Base-by-base conservation (phyloP, 345 rosid genomes). In the Adansonia digitata region DNA sequence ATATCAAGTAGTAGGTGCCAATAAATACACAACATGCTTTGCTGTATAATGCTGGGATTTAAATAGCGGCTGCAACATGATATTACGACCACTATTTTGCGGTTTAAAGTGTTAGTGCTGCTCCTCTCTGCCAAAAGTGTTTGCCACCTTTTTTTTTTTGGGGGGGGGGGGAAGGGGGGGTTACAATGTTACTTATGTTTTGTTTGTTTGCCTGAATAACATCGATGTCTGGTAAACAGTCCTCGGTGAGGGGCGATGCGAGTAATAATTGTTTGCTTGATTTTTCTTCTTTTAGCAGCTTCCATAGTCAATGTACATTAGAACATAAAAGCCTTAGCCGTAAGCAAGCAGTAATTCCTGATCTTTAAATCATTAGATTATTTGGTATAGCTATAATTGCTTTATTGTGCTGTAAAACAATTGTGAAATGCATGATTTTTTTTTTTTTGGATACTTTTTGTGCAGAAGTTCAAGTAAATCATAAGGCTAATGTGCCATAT, bases 381-480 rank as follows among this genome's bases (percentile, higher is more conserved):
- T 53, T 22, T 53, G 59, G 29, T 13, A 22, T 22, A 20, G 12
- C 29, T 53, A 20, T 53, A 53, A 20, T 9, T 2, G 14, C 14
- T 22, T 53, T 20, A 20, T 1, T 8, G 27, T 20, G 59, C 59
- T 53, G 29, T 10, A 52, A 52, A 53, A 53, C 5, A 53, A 52
- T 52, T 52, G 11, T 52, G 57, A n/a, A 53, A 53, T n/a, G n/a
- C n/a, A n/a, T n/a, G n/a, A n/a, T n/a, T n/a, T n/a, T n/a, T n/a
- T n/a, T n/a, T n/a, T n/a, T n/a, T n/a, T n/a, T n/a, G n/a, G n/a
- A n/a, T 52, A 17, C 15, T 71, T 66, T 77, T 57, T 77, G 77
- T 84, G 87, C 92, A 91, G 98, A 69, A 63, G 85, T 61, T 72
- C 78, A 82, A 80, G 85, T 45, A 76, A 69, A 74, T 77, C 95